phyloP scores from a whole-genome alignment of 345 rosid genomes.

The Pistacia atlantica region DNA sequence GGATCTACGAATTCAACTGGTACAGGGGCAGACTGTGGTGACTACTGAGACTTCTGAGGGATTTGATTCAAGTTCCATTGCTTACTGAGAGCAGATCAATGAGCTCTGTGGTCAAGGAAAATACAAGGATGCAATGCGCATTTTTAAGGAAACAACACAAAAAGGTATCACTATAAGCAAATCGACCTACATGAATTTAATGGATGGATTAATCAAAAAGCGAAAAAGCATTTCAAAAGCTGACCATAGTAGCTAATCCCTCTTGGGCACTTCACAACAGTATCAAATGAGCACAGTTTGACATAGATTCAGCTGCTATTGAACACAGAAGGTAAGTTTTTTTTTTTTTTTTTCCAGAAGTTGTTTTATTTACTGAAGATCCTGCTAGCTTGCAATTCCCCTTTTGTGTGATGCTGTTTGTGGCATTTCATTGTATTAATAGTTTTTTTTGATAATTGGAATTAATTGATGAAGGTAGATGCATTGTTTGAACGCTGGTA shows the following conservation, averaged over 20 bases:
- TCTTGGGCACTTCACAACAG: background rate
- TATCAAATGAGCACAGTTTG: background rate
- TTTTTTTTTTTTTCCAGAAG: background rate
- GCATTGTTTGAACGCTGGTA: background rate
- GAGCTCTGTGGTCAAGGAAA: slow-evolving; percentile 67
- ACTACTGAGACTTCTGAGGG: slow-evolving; percentile 34
- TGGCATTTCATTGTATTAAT: background rate
- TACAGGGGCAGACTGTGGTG: slow-evolving; percentile 18
- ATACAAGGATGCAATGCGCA: slow-evolving; percentile 55
- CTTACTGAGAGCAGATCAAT: slow-evolving; percentile 57
- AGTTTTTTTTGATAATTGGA: background rate
- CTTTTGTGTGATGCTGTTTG: background rate
- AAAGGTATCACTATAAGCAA: slow-evolving; percentile 45
- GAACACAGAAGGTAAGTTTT: background rate
- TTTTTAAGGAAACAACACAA: slow-evolving; percentile 36
- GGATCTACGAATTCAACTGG: slow-evolving; percentile 34
- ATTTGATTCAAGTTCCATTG: slow-evolving; percentile 38
- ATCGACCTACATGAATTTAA: slow-evolving; percentile 45
- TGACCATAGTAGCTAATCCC: background rate
- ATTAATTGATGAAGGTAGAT: background rate
- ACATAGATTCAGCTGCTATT: background rate
- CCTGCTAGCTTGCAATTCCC: background rate
- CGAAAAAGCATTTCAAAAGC: slow-evolving; percentile 50
- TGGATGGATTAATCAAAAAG: slow-evolving; percentile 58
- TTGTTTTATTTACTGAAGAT: background rate